A percentile compares a stretch with the other conserved stretches of the same genome.
Evolutionary conservation across 2,329 filamentous ascomycete genomes (phyloP).

Genomic region (Atkinsonella hypoxylon): DNA sequence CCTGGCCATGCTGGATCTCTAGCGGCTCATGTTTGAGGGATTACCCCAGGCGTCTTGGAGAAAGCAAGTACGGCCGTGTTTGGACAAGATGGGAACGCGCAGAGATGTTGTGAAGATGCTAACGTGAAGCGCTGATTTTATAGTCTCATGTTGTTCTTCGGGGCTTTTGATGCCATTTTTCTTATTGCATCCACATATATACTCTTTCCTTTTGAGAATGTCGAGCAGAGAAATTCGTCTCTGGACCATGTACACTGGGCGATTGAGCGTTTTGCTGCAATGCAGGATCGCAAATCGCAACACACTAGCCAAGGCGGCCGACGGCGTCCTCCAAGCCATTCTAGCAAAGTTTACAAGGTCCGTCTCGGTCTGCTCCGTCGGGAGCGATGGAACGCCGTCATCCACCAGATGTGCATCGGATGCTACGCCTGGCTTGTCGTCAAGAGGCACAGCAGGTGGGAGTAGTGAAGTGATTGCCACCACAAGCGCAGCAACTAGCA

Average conservation of each 20-base stretch:
- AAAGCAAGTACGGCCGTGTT: constrained; percentile 16
- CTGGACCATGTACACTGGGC: constrained; percentile 48
- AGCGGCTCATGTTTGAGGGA: constrained; percentile 36
- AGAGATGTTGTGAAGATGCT: background rate
- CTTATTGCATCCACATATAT: constrained; percentile 50
- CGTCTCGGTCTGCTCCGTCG: constrained; percentile 16
- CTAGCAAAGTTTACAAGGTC: constrained; percentile 40
- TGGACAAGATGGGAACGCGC: too few species aligned
- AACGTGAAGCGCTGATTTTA: background rate
- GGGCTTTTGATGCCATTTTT: constrained; percentile 52
- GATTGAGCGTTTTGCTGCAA: constrained; percentile 44
- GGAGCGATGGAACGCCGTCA: constrained; percentile 9
- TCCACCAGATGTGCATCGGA: constrained; percentile 2
- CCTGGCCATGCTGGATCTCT: constrained; percentile 41
- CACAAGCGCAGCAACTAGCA: background rate
- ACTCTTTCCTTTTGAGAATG: constrained; percentile 44
- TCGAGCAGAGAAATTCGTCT: constrained; percentile 32
- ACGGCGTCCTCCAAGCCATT: constrained; percentile 43
- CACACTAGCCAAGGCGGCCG: constrained; percentile 38
- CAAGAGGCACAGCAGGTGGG: background rate
- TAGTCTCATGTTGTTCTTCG: constrained; percentile 46
- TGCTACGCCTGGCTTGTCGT: background rate
- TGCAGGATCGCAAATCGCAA: constrained; percentile 43
- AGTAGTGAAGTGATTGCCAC: background rate
- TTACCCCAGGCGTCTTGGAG: constrained; percentile 38